Evolutionary conservation across 495 filamentous ascomycete species (phyloP).

Genomic region (Barbatosphaeria neglecta): DNA sequence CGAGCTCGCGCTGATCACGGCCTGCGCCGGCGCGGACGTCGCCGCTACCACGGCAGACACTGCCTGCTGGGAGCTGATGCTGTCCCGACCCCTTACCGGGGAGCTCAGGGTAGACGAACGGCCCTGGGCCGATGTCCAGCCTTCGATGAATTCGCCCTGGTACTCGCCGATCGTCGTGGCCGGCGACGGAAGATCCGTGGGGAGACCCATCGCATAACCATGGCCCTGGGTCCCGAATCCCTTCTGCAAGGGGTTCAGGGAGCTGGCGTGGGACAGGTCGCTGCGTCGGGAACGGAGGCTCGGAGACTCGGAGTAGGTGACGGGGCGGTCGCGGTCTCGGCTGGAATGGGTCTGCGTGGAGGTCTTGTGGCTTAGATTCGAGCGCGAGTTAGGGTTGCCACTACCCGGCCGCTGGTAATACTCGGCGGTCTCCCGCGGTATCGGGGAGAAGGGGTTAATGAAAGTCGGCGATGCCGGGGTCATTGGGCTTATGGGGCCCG

Average conservation of each 20-base stretch:
- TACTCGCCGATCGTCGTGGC: conserved; percentile 38
- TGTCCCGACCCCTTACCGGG: conserved; percentile 28
- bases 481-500: conserved; percentile 26
- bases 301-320: conserved; percentile 34
- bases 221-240: conserved; percentile 15
- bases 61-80: conserved; percentile 26
- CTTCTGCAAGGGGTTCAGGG: conserved; percentile 25
- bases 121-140: conserved; percentile 45
- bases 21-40: conserved; percentile 3
- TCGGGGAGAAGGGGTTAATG: conserved; percentile 29
- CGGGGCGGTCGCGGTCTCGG: conserved; percentile 22
- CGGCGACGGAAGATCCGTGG: conserved; percentile 41
- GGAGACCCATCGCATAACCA: conserved; percentile 29
- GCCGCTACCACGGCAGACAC: neutral
- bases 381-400: conserved; percentile 16
- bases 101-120: conserved; percentile 40
- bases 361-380: conserved; percentile 22
- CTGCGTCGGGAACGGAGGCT: conserved; percentile 42
- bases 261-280: conserved; percentile 40
- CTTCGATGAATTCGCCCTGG: conserved; percentile 43
- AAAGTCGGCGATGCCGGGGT: conserved; percentile 34
- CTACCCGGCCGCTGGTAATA: conserved; percentile 15
- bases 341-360: conserved; percentile 19
- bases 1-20: conserved; percentile 23
- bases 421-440: conserved; percentile 21